Evolutionary conservation across 2,329 filamentous ascomycete genomes (phyloP), one percentile per base, ranked within the genome.

Genomic region (Ceratocystis colombiana): DNA sequence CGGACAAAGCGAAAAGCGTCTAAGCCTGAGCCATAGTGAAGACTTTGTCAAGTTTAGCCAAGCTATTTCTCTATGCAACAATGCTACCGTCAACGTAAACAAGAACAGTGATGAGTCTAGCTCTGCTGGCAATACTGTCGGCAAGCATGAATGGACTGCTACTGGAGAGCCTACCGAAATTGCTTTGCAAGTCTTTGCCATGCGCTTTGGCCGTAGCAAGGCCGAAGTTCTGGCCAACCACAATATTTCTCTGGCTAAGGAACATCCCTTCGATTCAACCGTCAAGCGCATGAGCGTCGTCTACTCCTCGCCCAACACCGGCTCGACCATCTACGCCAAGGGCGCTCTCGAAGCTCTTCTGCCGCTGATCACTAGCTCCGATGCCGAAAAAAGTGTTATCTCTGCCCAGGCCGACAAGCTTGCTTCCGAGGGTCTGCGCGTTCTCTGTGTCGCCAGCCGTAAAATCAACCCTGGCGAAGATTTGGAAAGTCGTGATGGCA

Each of bases 211-310:
- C 37, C 79, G 80, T 68, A 79, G 76, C 64, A 80, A 80, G 72
- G 71, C 74, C 0, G 73, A 75, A 2, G 70, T 79, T 22, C 67
- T 77, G 8, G 70, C 73, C 28, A 72, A 73, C 25, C 74, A 74
- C n/a, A 70, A 73, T 28, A 78, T 79, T 66, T 74, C 75, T 48
- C 75, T 86, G 57, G 71, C 88, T 8, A 81, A 83, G 1, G 88
- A 90, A 71, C 86, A 86, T 65, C 86, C 87, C 1, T 90, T 90
- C 71, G 87, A 90, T 72, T 89, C 86, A 0, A 83, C 83, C 46
- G 82, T 87, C 74, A 90, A 90, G 76, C 82, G 86, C 67, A 90
- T 90, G 87, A 87, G 85, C 46, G 86, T 89, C 62, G 80, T 89
- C 33, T 88, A 87, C 55, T 73, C 74, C 6, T 73, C 71, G 55